Conservation (phyloP, 176 grass and related monocot genomes). For the Hyparrhenia diplandra region DNA sequence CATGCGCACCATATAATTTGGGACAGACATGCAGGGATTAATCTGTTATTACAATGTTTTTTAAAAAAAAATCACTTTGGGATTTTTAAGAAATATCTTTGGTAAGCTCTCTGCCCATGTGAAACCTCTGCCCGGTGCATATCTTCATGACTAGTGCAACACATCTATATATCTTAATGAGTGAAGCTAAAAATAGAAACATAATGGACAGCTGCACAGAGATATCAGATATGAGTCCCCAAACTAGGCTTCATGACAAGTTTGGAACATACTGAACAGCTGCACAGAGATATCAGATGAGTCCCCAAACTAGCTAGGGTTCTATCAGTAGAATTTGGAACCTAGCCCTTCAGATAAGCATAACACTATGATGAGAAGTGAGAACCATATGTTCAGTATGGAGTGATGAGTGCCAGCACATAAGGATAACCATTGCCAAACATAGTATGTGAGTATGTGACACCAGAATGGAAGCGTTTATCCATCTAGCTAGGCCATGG, state of each 20-base stretch:
- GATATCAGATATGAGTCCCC: background rate
- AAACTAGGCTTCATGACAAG: background rate
- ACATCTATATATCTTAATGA: conserved; percentile 1
- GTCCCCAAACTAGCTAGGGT: too few species aligned
- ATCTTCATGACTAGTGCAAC: conserved; percentile 1
- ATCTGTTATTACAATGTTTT: too few species aligned
- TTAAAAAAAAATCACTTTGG: background rate
- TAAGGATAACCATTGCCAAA: conserved; percentile 21
- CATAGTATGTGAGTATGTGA: background rate
- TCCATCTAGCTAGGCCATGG: too few species aligned
- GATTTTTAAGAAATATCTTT: background rate
- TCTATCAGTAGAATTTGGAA: too few species aligned
- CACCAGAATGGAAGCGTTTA: background rate
- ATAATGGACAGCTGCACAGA: background rate
- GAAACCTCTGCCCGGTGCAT: background rate
- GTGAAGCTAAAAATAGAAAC: conserved; percentile 11
- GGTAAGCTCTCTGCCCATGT: background rate
- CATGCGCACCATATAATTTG: too few species aligned
- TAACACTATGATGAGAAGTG: background rate
- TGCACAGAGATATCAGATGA: too few species aligned
- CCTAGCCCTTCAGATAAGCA: too few species aligned
- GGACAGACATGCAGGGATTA: too few species aligned
- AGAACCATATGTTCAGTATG: background rate
- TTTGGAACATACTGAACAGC: too few species aligned
- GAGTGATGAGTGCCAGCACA: conserved; percentile 14